A percentile compares a stretch with the other conserved stretches of the same genome.
These are phyloP conservation scores for Orbilia javanica DNA, from an alignment of 2,329 filamentous ascomycete genomes.

Conservation along the genomic window DNA sequence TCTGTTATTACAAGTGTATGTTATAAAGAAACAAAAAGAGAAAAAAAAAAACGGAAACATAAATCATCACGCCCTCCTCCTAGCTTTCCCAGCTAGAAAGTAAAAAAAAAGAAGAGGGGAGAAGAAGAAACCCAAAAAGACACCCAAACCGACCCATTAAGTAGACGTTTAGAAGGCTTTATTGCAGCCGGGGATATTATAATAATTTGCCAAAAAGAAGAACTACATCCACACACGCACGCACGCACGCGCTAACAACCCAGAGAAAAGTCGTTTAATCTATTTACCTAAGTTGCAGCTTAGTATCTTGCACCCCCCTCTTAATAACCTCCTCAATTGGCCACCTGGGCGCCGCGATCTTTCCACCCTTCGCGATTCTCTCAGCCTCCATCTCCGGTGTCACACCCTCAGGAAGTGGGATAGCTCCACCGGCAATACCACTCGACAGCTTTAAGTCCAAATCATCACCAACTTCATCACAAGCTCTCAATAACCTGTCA, in stretches of 20 bases:
- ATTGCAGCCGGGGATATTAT: neutral
- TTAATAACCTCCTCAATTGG: slow-evolving; percentile 79
- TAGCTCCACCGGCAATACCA: slow-evolving; percentile 87
- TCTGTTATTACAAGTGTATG: slow-evolving; percentile 47
- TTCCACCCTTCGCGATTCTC: slow-evolving; percentile 70
- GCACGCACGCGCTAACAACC: neutral
- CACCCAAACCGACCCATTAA: slow-evolving; percentile 1
- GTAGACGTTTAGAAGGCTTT: neutral
- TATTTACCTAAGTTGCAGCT: slow-evolving; percentile 75
- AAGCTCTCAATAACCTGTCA: slow-evolving; percentile 87
- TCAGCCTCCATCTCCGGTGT: slow-evolving; percentile 79
- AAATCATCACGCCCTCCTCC: slow-evolving; percentile 27
- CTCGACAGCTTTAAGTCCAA: slow-evolving; percentile 98
- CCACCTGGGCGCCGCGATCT: slow-evolving; percentile 80
- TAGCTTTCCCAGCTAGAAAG: slow-evolving; percentile 2
- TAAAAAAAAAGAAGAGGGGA: neutral
- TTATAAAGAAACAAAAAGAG: slow-evolving; percentile 1
- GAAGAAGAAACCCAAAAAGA: neutral
- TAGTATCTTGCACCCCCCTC: slow-evolving; percentile 80
- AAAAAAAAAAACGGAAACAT: neutral
- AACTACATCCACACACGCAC: neutral
- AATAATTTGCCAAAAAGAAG: neutral
- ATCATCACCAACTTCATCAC: slow-evolving; percentile 90
- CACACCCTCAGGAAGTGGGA: slow-evolving; percentile 79
- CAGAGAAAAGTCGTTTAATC: neutral